These are phyloP conservation scores for Quercus phellos DNA, from an alignment of 331 rosid species.

Conservation along the genomic window DNA sequence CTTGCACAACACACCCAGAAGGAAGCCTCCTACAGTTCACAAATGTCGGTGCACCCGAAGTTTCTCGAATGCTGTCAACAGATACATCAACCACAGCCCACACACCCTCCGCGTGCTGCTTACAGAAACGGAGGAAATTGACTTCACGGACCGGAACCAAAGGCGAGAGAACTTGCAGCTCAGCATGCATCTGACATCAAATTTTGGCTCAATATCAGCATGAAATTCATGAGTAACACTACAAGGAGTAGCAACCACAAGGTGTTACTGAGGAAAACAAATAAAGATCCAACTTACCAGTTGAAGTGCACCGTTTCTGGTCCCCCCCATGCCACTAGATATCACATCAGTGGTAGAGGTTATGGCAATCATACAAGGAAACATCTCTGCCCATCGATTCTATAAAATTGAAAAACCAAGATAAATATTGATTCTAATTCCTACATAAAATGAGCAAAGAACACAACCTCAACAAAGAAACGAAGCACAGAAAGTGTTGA, in stretches of 20 bases:
- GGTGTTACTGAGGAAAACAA: not conserved
- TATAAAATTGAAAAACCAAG: slow-evolving; percentile 15
- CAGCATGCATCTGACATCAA: slow-evolving; percentile 76
- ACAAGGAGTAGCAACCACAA: not conserved
- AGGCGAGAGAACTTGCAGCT: slow-evolving; percentile 90
- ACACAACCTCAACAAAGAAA: not conserved
- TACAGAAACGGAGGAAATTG: slow-evolving; percentile 80
- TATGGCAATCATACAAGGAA: slow-evolving; percentile 85
- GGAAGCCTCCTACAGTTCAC: slow-evolving; percentile 76
- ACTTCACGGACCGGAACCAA: slow-evolving; percentile 88
- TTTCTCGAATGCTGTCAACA: slow-evolving; percentile 54
- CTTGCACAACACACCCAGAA: slow-evolving; percentile 93
- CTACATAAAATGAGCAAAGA: slow-evolving; percentile 7
- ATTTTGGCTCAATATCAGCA: not conserved
- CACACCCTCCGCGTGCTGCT: slow-evolving; percentile 96
- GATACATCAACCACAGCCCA: slow-evolving; percentile 98
- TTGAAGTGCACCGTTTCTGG: slow-evolving; percentile 89
- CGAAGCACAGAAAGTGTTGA: not conserved
- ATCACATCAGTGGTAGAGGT: slow-evolving; percentile 68
- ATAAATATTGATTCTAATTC: slow-evolving; percentile 1
- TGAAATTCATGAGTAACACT: not conserved
- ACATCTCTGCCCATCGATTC: slow-evolving; percentile 96
- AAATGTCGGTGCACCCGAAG: slow-evolving; percentile 49
- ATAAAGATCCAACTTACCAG: slow-evolving; percentile 36
- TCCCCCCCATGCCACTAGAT: slow-evolving; percentile 80